A percentile compares a stretch with the other conserved stretches of the same genome.
Conservation (phyloP, 2,329 filamentous ascomycete genomes). For the Bipolaris gigantea region DNA sequence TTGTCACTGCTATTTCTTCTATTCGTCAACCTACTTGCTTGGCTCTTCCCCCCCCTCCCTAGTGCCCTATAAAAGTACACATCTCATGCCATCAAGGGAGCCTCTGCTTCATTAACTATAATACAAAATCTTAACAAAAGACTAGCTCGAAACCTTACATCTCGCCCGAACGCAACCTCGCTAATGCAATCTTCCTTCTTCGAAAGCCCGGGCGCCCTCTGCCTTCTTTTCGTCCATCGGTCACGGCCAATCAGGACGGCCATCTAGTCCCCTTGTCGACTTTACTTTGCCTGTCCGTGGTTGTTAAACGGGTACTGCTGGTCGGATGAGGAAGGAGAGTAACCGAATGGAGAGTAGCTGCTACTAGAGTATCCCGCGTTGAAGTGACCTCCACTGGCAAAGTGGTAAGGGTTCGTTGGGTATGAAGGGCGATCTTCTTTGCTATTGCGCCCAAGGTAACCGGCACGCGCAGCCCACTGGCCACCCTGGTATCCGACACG, state of each 20-base stretch:
- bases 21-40: too few species aligned
- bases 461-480: slow-evolving; percentile 19
- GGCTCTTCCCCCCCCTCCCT: neutral
- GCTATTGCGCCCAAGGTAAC: slow-evolving; percentile 20
- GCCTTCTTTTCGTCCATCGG: neutral
- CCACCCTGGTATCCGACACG: slow-evolving; percentile 18
- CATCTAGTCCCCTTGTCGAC: neutral
- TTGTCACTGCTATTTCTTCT: neutral
- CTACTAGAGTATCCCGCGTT: slow-evolving; percentile 18
- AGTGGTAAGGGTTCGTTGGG: slow-evolving; percentile 28
- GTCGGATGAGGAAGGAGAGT: slow-evolving; percentile 18
- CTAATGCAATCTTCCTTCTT: neutral
- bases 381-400: slow-evolving; percentile 17
- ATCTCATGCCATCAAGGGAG: neutral
- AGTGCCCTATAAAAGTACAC: neutral
- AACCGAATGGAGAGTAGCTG: slow-evolving; percentile 21
- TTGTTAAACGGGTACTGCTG: slow-evolving; percentile 23
- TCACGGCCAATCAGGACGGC: neutral
- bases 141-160: neutral
- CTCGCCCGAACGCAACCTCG: neutral
- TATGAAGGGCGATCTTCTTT: slow-evolving; percentile 29
- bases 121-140: neutral
- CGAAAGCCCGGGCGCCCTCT: neutral
- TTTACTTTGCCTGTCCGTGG: slow-evolving; percentile 19
- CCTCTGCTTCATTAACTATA: neutral